phyloP scores from a whole-genome alignment of 176 grass and related monocot species.

The Pontederia crassipes region DNA sequence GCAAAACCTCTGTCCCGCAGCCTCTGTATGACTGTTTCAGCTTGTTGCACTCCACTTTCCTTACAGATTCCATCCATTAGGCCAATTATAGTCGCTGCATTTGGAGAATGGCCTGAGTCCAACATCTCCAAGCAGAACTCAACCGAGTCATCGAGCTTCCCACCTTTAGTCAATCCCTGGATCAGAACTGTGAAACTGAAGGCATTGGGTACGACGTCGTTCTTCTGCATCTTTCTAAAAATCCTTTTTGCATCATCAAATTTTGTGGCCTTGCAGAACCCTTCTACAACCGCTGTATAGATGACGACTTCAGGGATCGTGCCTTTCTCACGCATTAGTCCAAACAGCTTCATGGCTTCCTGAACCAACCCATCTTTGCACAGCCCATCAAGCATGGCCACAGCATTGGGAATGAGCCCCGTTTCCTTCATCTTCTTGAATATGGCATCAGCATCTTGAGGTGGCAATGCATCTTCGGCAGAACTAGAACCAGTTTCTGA shows the following conservation, averaged over 20 bases:
- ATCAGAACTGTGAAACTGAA: constrained; percentile 69
- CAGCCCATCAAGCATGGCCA: constrained; percentile 80
- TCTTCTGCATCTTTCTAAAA: constrained; percentile 84
- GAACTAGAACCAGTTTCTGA: no score
- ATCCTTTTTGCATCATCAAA: constrained; percentile 69
- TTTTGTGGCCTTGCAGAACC: constrained; percentile 58
- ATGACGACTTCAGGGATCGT: constrained; percentile 89
- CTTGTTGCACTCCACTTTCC: constrained; percentile 48
- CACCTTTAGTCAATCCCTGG: constrained; percentile 49
- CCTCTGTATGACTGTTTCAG: constrained; percentile 42
- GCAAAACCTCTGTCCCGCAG: constrained; percentile 66
- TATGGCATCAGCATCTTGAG: constrained; percentile 54
- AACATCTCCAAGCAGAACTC: constrained; percentile 72
- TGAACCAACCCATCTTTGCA: constrained; percentile 88
- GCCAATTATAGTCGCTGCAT: constrained; percentile 47
- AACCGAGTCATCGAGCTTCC: constrained; percentile 42
- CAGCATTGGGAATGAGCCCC: constrained; percentile 75
- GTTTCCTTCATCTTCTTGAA: constrained; percentile 91
- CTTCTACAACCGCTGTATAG: constrained; percentile 84
- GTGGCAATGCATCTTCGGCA: no score
- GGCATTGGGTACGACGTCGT: constrained; percentile 67
- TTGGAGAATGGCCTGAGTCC: constrained; percentile 52
- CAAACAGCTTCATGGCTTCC: constrained; percentile 92
- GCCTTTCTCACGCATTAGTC: constrained; percentile 83
- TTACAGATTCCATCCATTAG: constrained; percentile 63